Conservation (phyloP, 768 basidiomycete species). For the Trametes gibbosa region DNA sequence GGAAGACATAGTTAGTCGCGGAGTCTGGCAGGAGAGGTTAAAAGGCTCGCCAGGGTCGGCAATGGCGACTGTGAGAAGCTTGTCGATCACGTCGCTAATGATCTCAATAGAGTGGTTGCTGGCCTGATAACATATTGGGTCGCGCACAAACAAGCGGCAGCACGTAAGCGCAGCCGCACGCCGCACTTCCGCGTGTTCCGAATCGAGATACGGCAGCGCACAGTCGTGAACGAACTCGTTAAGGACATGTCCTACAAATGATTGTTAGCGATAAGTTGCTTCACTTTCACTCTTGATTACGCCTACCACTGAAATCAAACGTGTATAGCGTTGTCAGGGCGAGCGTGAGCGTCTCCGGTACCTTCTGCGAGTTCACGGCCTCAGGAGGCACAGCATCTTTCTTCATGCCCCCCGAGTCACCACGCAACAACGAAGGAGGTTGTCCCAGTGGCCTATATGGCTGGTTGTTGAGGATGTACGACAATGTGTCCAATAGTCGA, state of each 20-base stretch:
- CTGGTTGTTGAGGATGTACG: slow-evolving; percentile 76
- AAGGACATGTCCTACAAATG: slow-evolving; percentile 71
- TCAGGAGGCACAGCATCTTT: slow-evolving; percentile 38
- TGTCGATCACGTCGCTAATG: slow-evolving; percentile 97
- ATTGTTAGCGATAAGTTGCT: slow-evolving; percentile 2
- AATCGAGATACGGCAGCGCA: slow-evolving; percentile 90
- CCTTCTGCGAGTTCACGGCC: slow-evolving; percentile 40
- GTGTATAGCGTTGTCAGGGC: slow-evolving; percentile 84
- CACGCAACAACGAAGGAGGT: slow-evolving; percentile 57
- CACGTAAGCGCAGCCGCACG: slow-evolving; percentile 90
- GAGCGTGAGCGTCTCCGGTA: slow-evolving; percentile 67
- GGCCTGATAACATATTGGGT: slow-evolving; percentile 94
- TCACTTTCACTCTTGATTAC: neutral
- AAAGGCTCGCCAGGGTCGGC: slow-evolving; percentile 80
- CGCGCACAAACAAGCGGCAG: slow-evolving; percentile 86
- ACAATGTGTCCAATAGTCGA: slow-evolving; percentile 84
- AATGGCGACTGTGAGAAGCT: slow-evolving; percentile 90
- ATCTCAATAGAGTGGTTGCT: slow-evolving; percentile 96
- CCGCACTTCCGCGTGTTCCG: slow-evolving; percentile 85
- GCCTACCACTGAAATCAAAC: slow-evolving; percentile 90
- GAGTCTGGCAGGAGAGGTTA: no score
- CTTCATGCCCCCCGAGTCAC: slow-evolving; percentile 46
- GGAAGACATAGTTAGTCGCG: slow-evolving; percentile 1
- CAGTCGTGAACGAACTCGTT: slow-evolving; percentile 94
- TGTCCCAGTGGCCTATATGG: slow-evolving; percentile 87